A percentile compares a stretch with the other conserved stretches of the same genome.
These are phyloP conservation scores for Nicotiana obtusifolia DNA, from an alignment of 257 asterid species.

Conservation along the genomic window DNA sequence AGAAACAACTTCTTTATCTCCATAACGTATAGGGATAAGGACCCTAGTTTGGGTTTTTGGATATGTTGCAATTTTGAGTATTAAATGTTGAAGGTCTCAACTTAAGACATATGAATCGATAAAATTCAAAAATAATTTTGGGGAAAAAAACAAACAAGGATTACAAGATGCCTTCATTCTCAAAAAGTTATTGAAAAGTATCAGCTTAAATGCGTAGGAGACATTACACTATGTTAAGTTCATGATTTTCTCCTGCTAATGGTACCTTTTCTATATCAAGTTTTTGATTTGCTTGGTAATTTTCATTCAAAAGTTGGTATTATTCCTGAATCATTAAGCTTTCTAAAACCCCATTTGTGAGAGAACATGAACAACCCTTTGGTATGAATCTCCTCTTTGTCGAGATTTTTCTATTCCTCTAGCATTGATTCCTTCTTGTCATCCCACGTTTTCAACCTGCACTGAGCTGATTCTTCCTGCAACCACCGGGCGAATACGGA, in stretches of 20 bases:
- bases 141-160: not conserved
- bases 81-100: too few species aligned
- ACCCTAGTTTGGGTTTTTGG: too few species aligned
- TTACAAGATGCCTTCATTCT: not conserved
- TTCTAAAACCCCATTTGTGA: not conserved
- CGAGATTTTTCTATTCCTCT: not conserved
- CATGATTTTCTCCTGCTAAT: not conserved
- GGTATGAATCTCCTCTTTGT: conserved; percentile 7
- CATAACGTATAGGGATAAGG: too few species aligned
- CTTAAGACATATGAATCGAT: not conserved
- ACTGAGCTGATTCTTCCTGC: conserved; percentile 25
- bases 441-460: conserved; percentile 26
- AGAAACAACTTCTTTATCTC: too few species aligned
- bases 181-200: not conserved
- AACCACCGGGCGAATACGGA: not conserved
- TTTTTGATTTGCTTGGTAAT: not conserved
- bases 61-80: too few species aligned
- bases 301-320: not conserved
- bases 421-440: conserved; percentile 12
- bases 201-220: not conserved
- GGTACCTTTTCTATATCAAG: not conserved
- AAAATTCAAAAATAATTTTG: too few species aligned
- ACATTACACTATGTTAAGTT: not conserved
- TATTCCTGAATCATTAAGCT: not conserved
- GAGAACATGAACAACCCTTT: not conserved